phyloP scores from a whole-genome alignment of 106 monocot species.

The Xerophyta viscosa region DNA sequence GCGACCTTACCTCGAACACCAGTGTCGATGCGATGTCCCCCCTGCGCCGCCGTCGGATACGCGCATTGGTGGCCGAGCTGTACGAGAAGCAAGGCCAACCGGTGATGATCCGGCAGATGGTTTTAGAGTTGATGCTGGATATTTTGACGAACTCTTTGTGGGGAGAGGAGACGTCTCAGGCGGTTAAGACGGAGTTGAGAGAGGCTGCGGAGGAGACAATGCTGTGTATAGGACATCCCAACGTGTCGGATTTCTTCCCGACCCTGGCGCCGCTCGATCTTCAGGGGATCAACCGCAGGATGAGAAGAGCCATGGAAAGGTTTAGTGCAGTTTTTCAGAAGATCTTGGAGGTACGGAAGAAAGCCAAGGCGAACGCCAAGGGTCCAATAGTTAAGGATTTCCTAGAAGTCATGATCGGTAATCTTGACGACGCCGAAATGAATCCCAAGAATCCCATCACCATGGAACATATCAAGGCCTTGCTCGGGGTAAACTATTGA shows the following conservation, averaged over 20 bases:
- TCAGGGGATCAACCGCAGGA: slow-evolving; percentile 37
- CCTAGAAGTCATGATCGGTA: slow-evolving; percentile 40
- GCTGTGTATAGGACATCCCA: slow-evolving; percentile 34
- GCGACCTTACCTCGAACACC: slow-evolving; percentile 4
- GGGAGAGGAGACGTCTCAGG: neutral
- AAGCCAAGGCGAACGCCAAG: neutral
- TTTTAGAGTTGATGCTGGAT: slow-evolving; percentile 5
- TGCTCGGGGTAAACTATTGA: slow-evolving; percentile 42
- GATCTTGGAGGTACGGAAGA: slow-evolving; percentile 31
- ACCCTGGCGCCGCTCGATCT: slow-evolving; percentile 45
- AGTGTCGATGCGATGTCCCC: slow-evolving; percentile 1
- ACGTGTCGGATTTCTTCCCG: slow-evolving; percentile 62
- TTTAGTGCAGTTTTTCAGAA: slow-evolving; percentile 29
- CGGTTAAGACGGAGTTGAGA: slow-evolving; percentile 21
- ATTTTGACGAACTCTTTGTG: slow-evolving; percentile 15
- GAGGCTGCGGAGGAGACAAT: slow-evolving; percentile 19
- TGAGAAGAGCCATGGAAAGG: slow-evolving; percentile 2
- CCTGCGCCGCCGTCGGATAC: slow-evolving; percentile 10
- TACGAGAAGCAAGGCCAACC: neutral
- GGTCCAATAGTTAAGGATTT: slow-evolving; percentile 35
- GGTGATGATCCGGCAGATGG: neutral
- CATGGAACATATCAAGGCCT: slow-evolving; percentile 39
- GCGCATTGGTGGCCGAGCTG: neutral
- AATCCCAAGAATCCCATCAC: slow-evolving; percentile 36
- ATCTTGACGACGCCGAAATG: slow-evolving; percentile 4